Evolutionary conservation across 2,329 filamentous ascomycete genomes (phyloP), one percentile per base, ranked within the genome.

Genomic region (Diplodia seriata): DNA sequence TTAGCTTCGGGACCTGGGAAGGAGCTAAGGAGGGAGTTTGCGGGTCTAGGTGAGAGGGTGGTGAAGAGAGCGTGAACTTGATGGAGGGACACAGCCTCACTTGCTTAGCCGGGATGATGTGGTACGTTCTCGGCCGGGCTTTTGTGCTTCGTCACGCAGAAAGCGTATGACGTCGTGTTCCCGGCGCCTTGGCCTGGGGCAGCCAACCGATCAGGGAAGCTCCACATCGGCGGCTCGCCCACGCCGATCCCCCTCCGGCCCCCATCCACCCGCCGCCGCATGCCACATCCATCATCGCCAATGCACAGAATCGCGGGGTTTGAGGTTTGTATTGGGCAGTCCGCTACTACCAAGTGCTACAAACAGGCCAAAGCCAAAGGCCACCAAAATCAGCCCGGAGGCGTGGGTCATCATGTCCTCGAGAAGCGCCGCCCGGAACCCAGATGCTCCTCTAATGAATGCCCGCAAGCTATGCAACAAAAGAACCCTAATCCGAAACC

Each of bases 381-480:
- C 51, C 51, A 62, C 57, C 47, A 63, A 63, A 53, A 49, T 59
- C 33, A 51, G 50, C 29, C 55, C 53, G 20, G 40, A 54, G 40
- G 40, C 36, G 26, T 20, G 67, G 43, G 61, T 47, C 62, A 62
- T 69, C 68, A 69, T 51, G 43, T 69, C 68, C 61, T 68, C 68
- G 62, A 69, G 66, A 68, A 69, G 67, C 68, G 59, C 64, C 65
- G 33, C 56, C 67, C 26, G 23, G 26, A 63, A 51, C 55, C 55
- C 33, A 67, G 49, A 66, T 54, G 67, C 68, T 69, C 66, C 65
- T 69, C 68, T 69, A 66, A 47, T 69, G 68, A 69, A 68, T 66
- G 63, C 56, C 55, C 56, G 38, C 26, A 54, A 40, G 40, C 67
- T 47, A 65, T 66, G 54, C 67, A 43, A 53, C 43, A n/a, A 47